Percentiles rank a stretch among this genome's conserved stretches.
phyloP scores from a whole-genome alignment of 768 basidiomycete species.

The Suillus bovinus region DNA sequence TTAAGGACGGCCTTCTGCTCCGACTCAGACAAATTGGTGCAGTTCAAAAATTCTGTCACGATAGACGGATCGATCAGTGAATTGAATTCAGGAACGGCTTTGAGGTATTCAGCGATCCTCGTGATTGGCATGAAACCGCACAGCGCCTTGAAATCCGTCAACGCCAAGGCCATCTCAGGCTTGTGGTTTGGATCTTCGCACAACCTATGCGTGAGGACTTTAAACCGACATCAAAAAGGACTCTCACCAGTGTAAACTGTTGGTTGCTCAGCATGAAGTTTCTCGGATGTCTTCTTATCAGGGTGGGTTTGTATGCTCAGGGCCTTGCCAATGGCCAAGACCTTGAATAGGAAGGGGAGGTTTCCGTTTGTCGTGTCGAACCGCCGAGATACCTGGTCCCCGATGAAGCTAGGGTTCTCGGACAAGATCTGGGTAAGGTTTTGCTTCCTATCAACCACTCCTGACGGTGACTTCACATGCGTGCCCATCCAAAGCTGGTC shows the following conservation, averaged over 20 bases:
- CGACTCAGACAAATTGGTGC: slow-evolving; percentile 29
- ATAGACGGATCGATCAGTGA: slow-evolving; percentile 64
- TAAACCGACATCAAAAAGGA: neutral
- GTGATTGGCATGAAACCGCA: slow-evolving; percentile 90
- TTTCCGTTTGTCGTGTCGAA: slow-evolving; percentile 63
- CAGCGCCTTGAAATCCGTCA: slow-evolving; percentile 87
- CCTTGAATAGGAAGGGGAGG: slow-evolving; percentile 91
- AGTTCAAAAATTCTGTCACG: slow-evolving; percentile 51
- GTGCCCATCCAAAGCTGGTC: slow-evolving; percentile 98
- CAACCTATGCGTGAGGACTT: slow-evolving; percentile 13
- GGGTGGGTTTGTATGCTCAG: slow-evolving; percentile 93
- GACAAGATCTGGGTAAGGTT: slow-evolving; percentile 62
- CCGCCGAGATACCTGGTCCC: slow-evolving; percentile 50
- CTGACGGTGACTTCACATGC: slow-evolving; percentile 74
- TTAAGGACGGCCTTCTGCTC: slow-evolving; percentile 65
- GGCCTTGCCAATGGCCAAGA: slow-evolving; percentile 86
- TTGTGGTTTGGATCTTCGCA: slow-evolving; percentile 92
- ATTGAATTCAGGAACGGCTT: slow-evolving; percentile 72
- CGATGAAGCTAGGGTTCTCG: slow-evolving; percentile 68
- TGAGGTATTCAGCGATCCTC: slow-evolving; percentile 67
- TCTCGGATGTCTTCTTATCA: slow-evolving; percentile 78
- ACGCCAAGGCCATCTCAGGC: slow-evolving; percentile 97
- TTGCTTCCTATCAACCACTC: slow-evolving; percentile 45
- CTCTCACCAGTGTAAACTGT: slow-evolving; percentile 87
- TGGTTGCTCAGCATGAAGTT: slow-evolving; percentile 65